Conservation (phyloP, 192 early-diverging fungal genomes). For the Dispira simplex region DNA sequence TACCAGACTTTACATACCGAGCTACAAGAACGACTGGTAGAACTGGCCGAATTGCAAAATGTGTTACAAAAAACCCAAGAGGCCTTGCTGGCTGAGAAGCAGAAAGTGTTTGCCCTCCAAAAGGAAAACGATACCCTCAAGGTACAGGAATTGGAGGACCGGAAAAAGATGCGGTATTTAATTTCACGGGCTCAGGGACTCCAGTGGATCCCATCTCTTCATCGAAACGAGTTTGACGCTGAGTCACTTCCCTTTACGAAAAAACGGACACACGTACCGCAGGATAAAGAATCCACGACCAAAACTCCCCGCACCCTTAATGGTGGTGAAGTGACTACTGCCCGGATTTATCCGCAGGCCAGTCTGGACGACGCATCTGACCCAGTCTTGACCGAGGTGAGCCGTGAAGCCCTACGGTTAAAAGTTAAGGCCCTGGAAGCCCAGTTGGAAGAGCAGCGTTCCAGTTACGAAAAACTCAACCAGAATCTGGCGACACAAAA, state of each 20-base stretch:
- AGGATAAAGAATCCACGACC: not conserved
- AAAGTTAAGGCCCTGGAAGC: constrained; percentile 28
- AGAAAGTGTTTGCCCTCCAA: constrained; percentile 21
- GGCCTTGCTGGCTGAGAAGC: constrained; percentile 33
- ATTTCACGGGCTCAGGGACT: constrained; percentile 24
- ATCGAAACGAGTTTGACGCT: not conserved
- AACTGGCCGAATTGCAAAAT: constrained; percentile 31
- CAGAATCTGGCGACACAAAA: not conserved
- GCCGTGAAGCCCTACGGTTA: too few species aligned
- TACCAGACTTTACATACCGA: constrained; percentile 28
- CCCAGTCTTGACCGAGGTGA: too few species aligned
- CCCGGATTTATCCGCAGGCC: too few species aligned
- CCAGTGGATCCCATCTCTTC: constrained; percentile 13
- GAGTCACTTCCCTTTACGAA: not conserved
- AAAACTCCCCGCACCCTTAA: not conserved
- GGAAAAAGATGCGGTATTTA: constrained; percentile 43
- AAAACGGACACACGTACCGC: not conserved
- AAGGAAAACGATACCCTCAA: constrained; percentile 40
- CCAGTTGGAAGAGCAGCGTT: constrained; percentile 30
- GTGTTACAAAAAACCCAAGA: constrained; percentile 28
- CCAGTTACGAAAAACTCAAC: not conserved
- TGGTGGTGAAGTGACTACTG: not conserved
- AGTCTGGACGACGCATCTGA: too few species aligned
- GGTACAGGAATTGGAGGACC: constrained; percentile 43
- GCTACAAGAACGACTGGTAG: constrained; percentile 23